Conservation (phyloP, 306 rosid genomes). For the Quercus gilva region DNA sequence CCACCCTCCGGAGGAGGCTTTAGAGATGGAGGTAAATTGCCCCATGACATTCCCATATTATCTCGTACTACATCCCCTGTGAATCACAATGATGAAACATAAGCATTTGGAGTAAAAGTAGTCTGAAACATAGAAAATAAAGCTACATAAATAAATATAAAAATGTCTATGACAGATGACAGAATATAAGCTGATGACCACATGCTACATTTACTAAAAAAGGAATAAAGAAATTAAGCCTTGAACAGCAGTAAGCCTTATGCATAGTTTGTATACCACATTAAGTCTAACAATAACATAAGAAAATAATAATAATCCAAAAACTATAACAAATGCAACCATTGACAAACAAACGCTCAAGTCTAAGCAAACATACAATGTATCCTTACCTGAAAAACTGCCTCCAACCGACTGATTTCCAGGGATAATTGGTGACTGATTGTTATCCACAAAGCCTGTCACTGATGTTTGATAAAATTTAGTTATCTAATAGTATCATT, state of each 20-base stretch:
- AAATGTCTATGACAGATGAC: neutral
- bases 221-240: neutral
- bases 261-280: neutral
- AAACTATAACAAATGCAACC: no score
- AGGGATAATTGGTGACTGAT: no score
- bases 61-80: slow-evolving; percentile 49
- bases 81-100: slow-evolving; percentile 6
- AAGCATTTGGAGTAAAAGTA: neutral
- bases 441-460: no score
- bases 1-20: slow-evolving; percentile 73
- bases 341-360: no score
- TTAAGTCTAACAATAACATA: neutral
- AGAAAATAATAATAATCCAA: no score
- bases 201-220: neutral
- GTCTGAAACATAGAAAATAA: neutral
- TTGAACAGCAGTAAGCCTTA: neutral
- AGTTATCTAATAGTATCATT: neutral
- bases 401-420: no score
- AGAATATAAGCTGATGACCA: neutral
- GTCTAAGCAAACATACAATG: no score
- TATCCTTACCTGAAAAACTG: no score
- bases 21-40: slow-evolving; percentile 70
- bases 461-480: no score
- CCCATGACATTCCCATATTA: slow-evolving; percentile 48
- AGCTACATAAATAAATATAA: neutral